Evolutionary conservation across 2,329 filamentous ascomycete species (phyloP).

Genomic region (Penicillium sp.): DNA sequence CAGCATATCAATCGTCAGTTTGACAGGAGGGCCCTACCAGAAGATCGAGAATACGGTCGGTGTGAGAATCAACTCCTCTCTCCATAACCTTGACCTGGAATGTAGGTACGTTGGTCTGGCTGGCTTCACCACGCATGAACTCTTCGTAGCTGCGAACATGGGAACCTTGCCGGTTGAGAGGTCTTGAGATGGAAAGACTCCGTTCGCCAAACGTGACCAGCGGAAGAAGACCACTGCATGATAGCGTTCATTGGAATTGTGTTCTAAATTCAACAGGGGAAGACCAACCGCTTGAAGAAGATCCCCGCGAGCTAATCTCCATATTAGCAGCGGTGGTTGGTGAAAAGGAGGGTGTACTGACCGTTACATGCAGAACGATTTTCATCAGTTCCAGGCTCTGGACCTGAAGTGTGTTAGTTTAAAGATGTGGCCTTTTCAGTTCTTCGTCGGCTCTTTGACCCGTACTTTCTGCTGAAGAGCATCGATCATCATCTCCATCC

Average conservation of each 20-base stretch:
- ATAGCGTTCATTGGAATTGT: background rate
- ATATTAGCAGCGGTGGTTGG: background rate
- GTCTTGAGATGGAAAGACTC: background rate
- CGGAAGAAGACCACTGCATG: constrained; percentile 9
- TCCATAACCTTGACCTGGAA: constrained; percentile 25
- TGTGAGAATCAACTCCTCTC: constrained; percentile 41
- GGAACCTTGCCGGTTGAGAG: background rate
- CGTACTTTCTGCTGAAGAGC: background rate
- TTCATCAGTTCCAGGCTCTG: constrained; percentile 54
- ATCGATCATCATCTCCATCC: background rate
- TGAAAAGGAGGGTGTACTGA: constrained; percentile 31
- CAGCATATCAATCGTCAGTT: background rate
- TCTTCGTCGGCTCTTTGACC: background rate
- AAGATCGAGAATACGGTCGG: constrained; percentile 52
- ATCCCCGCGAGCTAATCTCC: background rate
- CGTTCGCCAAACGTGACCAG: constrained; percentile 1
- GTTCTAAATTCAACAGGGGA: constrained; percentile 10
- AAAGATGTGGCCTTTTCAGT: background rate
- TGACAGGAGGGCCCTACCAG: constrained; percentile 41
- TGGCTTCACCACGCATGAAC: constrained; percentile 19
- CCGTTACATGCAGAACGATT: constrained; percentile 52
- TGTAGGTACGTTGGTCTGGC: background rate
- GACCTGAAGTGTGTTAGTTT: constrained; percentile 25
- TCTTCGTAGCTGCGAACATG: background rate
- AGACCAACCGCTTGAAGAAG: constrained; percentile 35